phyloP scores from a whole-genome alignment of 306 rosid species.

The Sicyos baderoa region DNA sequence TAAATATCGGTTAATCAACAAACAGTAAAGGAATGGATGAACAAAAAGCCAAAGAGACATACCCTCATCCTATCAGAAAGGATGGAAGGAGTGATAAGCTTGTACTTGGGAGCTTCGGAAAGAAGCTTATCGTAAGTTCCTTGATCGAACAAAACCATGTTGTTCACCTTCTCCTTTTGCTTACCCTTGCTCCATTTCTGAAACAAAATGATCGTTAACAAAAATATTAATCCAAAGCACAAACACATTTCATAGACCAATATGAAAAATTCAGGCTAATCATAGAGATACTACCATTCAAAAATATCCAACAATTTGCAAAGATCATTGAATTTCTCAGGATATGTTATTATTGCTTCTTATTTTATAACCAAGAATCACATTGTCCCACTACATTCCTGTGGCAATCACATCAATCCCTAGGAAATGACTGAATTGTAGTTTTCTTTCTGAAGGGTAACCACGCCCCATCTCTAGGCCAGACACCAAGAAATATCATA shows the following conservation, averaged over 20 bases:
- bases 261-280: too few relatives aligned
- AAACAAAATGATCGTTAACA: background rate
- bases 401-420: too few relatives aligned
- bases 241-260: too few relatives aligned
- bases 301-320: background rate
- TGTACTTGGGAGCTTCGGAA: slow-evolving; percentile 36
- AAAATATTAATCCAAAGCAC: too few relatives aligned
- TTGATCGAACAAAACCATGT: slow-evolving; percentile 39
- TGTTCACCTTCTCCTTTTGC: slow-evolving; percentile 48
- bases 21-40: background rate
- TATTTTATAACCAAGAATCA: too few relatives aligned
- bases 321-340: background rate
- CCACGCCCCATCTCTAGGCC: too few relatives aligned
- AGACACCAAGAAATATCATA: too few relatives aligned
- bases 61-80: slow-evolving; percentile 31
- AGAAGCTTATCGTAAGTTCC: slow-evolving; percentile 37
- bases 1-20: background rate
- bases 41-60: background rate
- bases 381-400: too few relatives aligned
- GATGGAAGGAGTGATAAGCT: slow-evolving; percentile 16
- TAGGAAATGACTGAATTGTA: too few relatives aligned
- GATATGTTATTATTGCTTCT: background rate
- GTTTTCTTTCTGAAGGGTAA: too few relatives aligned
- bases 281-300: too few relatives aligned
- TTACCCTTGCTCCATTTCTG: slow-evolving; percentile 52